phyloP scores from a whole-genome alignment of 768 basidiomycete genomes.

The Coprinellus micaceus region DNA sequence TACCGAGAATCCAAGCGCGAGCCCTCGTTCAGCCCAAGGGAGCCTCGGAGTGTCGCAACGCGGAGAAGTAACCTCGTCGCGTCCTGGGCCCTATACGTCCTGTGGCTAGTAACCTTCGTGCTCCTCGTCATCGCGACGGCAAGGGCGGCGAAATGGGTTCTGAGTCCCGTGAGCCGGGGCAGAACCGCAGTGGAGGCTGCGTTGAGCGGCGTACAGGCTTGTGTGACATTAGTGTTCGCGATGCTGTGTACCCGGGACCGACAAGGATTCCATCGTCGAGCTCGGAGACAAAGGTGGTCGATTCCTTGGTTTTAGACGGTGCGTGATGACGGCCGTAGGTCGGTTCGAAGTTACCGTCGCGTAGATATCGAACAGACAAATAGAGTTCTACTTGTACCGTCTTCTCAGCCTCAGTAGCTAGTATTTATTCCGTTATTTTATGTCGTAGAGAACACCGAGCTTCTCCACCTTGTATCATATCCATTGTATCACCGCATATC shows the following conservation, averaged over 20 bases:
- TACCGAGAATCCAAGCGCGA: neutral
- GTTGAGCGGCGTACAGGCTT: conserved; percentile 7
- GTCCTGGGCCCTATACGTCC: neutral
- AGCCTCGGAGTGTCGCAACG: neutral
- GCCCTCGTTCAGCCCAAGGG: neutral
- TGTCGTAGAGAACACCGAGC: too few species aligned
- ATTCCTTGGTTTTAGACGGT: neutral
- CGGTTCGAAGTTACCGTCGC: too few species aligned
- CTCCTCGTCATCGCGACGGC: conserved; percentile 3
- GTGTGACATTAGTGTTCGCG: conserved; percentile 6
- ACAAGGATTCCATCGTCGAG: neutral
- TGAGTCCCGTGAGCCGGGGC: neutral
- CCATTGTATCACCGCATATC: too few species aligned
- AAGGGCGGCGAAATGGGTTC: neutral
- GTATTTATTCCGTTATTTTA: too few species aligned
- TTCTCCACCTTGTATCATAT: too few species aligned
- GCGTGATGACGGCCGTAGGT: neutral
- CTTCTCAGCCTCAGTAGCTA: too few species aligned
- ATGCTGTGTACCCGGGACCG: conserved; percentile 3
- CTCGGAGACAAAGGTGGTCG: neutral
- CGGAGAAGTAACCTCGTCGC: conserved; percentile 1
- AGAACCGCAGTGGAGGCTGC: conserved; percentile 4
- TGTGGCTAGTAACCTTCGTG: conserved; percentile 6
- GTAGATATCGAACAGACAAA: too few species aligned
- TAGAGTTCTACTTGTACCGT: too few species aligned